These are phyloP conservation scores for Scheffersomyces insectosa DNA, from an alignment of 1,139 yeast genomes.

Conservation along the genomic window DNA sequence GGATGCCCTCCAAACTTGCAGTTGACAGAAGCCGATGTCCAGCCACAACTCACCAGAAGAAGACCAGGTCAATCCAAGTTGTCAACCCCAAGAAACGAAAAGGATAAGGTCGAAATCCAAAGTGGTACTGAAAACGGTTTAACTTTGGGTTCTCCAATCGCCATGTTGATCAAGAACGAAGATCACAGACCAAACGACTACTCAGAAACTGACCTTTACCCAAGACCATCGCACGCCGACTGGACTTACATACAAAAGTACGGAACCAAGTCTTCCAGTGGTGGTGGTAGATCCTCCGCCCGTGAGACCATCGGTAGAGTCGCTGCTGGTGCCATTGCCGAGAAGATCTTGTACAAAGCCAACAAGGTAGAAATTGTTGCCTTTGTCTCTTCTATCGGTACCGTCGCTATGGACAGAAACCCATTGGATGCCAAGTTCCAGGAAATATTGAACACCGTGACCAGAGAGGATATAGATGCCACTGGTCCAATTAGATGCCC, in stretches of 20 bases:
- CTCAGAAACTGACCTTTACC: constrained; percentile 90
- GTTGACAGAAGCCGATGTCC: constrained; percentile 82
- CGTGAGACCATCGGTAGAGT: constrained; percentile 98
- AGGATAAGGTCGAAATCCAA: constrained; percentile 89
- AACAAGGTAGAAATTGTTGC: constrained; percentile 93
- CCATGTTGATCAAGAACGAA: constrained; percentile 87
- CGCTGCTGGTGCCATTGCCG: constrained; percentile 99
- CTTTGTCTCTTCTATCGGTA: constrained; percentile 89
- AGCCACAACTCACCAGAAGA: constrained; percentile 93
- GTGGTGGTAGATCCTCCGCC: constrained; percentile 97
- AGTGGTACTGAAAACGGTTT: constrained; percentile 91
- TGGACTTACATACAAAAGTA: constrained; percentile 88
- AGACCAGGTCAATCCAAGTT: constrained; percentile 96
- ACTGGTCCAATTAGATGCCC: constrained; percentile 95
- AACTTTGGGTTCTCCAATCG: constrained; percentile 94
- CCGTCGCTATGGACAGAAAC: constrained; percentile 71
- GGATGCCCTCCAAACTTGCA: constrained; percentile 96
- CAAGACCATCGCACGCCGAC: constrained; percentile 98
- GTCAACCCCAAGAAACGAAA: constrained; percentile 94
- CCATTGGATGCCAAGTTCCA: constrained; percentile 66
- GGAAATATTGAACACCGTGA: constrained; percentile 66
- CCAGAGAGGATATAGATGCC: constrained; percentile 86
- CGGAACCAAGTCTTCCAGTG: constrained; percentile 90
- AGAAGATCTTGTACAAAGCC: constrained; percentile 75
- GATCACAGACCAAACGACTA: constrained; percentile 97